Percentiles rank a stretch among this genome's conserved stretches.
Evolutionary conservation across 2,329 filamentous ascomycete species (phyloP).

Genomic region (Claviceps monticola): DNA sequence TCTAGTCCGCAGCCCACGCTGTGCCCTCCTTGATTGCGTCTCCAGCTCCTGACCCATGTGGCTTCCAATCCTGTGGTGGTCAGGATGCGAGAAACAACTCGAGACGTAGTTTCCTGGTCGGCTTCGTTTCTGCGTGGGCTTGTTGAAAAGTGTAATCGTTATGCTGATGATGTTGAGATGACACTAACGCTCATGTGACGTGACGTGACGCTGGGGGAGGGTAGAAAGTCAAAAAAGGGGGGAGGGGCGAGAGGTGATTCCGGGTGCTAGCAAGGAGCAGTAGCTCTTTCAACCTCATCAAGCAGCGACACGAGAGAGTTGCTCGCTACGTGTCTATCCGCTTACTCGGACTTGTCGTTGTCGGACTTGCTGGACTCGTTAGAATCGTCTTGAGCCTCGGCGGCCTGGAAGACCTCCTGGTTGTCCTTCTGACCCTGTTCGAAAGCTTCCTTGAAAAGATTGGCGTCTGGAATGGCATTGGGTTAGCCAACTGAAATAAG

Average conservation of each 20-base stretch:
- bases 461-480: constrained; percentile 53
- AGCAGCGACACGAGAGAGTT: not conserved
- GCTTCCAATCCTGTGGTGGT: not conserved
- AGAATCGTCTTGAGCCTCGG: constrained; percentile 5
- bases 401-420: constrained; percentile 62
- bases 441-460: constrained; percentile 94
- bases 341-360: constrained; percentile 4
- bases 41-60: constrained; percentile 3
- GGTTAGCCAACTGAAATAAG: not conserved
- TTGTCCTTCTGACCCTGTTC: constrained; percentile 95
- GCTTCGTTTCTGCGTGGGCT: not conserved
- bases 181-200: constrained; percentile 11
- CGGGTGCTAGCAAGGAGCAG: constrained; percentile 1
- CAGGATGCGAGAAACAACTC: not conserved
- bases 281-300: constrained; percentile 3
- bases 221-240: not conserved
- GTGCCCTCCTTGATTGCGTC: not conserved
- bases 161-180: constrained; percentile 7
- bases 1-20: constrained; percentile 4
- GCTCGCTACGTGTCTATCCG: not conserved
- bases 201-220: not conserved
- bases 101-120: not conserved
- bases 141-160: constrained; percentile 1
- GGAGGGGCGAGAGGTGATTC: constrained; percentile 4
- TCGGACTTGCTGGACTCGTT: constrained; percentile 9